Evolutionary conservation across 2,329 filamentous ascomycete species (phyloP).

Genomic region (Claviceps citrina): DNA sequence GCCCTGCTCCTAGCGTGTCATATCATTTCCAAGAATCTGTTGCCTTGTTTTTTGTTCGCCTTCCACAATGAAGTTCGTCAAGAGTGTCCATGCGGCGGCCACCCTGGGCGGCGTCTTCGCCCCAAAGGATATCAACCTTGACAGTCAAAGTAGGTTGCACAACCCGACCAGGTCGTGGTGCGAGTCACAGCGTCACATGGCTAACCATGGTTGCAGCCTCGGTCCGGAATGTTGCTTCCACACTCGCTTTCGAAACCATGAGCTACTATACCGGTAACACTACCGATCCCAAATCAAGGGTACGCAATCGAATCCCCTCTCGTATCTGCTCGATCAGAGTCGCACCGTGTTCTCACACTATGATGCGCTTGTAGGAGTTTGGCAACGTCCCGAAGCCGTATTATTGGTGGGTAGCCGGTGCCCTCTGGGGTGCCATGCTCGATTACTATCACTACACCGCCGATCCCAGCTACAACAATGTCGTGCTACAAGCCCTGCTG

Average conservation of each 20-base stretch:
- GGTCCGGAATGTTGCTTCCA: slow-evolving; percentile 44
- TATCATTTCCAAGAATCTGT: no score
- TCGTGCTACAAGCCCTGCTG: slow-evolving; percentile 42
- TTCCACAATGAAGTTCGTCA: slow-evolving; percentile 11
- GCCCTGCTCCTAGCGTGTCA: no score
- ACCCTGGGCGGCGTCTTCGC: slow-evolving; percentile 14
- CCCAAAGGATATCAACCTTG: slow-evolving; percentile 26
- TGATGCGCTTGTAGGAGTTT: no score
- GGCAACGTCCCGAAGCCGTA: slow-evolving; percentile 52
- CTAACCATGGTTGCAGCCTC: slow-evolving; percentile 30
- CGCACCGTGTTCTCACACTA: not conserved
- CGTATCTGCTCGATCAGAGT: not conserved
- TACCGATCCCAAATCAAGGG: slow-evolving; percentile 29
- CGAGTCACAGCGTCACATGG: no score
- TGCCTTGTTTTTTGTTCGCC: no score
- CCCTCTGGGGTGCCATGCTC: slow-evolving; percentile 51
- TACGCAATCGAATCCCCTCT: slow-evolving; percentile 14
- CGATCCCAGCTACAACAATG: slow-evolving; percentile 45
- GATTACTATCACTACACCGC: slow-evolving; percentile 55
- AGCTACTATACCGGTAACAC: slow-evolving; percentile 49
- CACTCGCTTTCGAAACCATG: slow-evolving; percentile 45
- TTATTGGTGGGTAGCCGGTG: slow-evolving; percentile 54
- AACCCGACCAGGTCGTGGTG: no score
- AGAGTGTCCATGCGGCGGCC: slow-evolving; percentile 12
- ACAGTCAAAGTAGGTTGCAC: slow-evolving; percentile 20